Evolutionary conservation across 176 grass and related monocot genomes (phyloP), one percentile per base, ranked within the genome.

Genomic region (Triticum dicoccoides): DNA sequence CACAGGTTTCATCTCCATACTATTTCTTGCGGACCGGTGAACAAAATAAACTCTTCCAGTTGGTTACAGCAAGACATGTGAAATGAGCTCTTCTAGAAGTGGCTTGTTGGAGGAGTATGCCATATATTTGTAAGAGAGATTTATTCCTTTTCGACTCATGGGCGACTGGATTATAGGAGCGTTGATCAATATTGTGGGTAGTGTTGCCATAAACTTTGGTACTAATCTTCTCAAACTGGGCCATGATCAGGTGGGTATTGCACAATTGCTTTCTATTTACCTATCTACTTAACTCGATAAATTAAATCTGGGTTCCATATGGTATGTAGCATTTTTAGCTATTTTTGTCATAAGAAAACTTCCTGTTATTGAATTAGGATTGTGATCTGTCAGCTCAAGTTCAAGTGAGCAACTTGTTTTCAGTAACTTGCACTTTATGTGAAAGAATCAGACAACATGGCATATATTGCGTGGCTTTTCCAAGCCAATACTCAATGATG

Each of bases 201-300:
- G 97, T 76, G 91, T 98, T 91, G 90, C 92, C 82, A 98, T 98
- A 94, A 98, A 98, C 78, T 98, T 96, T 27, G 96, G 96, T 64
- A 98, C 96, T 71, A 98, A 96, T 82, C 93, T 98, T 94, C 90
- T 98, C 45, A 98, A 98, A 94, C 79, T 96, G 88, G 96, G 96
- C 73, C 96, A 98, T 90, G 96, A 98, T 90, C 96, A 98, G 91
- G 96, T 98, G 85, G 5, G 67, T 86, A 82, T 86, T 84, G 62
- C 82, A 83, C 39, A 69, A 49, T 76, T 81, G 11, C 68, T 75
- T 75, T 4, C 49, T 35, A 67, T 78, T 78, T 83, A 78, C 79
- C 47, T 21, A 45, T 51, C 9, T 84, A 83, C 44, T 83, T 52
- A 66, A 73, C 67, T 44, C 14, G 45, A 6, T 42, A 51, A 20